Percentiles rank a stretch among this genome's conserved stretches.
Evolutionary conservation across 148 eudicot genomes (phyloP).

Genomic region (Talinum fruticosum): DNA sequence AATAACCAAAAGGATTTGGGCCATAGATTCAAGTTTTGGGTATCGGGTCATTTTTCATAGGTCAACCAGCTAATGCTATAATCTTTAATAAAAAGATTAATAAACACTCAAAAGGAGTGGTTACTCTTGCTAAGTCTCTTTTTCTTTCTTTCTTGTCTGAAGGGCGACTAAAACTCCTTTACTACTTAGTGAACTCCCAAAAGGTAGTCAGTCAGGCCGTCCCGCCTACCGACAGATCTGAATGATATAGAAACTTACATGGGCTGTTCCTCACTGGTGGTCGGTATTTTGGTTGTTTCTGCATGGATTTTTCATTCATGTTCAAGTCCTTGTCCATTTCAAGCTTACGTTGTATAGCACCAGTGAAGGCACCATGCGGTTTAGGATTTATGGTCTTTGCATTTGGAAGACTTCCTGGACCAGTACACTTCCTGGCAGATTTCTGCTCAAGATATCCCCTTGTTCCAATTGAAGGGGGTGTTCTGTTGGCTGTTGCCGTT

Average conservation of each 20-base stretch:
- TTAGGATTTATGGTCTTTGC: slow-evolving; percentile 38
- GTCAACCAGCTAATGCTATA: too few species aligned
- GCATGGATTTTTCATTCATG: slow-evolving; percentile 46
- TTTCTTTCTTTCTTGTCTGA: too few species aligned
- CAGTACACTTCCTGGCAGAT: slow-evolving; percentile 35
- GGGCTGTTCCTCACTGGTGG: slow-evolving; percentile 58
- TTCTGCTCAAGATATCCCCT: slow-evolving; percentile 54
- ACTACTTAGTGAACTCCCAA: background rate
- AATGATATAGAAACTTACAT: slow-evolving; percentile 36
- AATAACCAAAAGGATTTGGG: background rate
- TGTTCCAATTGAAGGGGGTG: slow-evolving; percentile 47
- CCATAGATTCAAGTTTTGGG: too few species aligned
- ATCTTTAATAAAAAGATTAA: too few species aligned
- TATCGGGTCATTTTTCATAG: too few species aligned
- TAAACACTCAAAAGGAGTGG: background rate
- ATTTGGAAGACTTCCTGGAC: slow-evolving; percentile 36
- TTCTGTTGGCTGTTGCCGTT: slow-evolving; percentile 38
- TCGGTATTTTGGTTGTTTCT: slow-evolving; percentile 48
- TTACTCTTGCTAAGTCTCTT: background rate
- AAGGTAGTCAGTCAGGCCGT: too few species aligned
- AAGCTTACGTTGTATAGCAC: slow-evolving; percentile 58
- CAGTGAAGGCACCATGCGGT: slow-evolving; percentile 34
- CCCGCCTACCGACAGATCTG: background rate
- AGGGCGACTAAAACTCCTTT: background rate
- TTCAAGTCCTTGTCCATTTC: slow-evolving; percentile 59